phyloP scores from a whole-genome alignment of 116 monocot species.

The Phalaenopsis hybrid region DNA sequence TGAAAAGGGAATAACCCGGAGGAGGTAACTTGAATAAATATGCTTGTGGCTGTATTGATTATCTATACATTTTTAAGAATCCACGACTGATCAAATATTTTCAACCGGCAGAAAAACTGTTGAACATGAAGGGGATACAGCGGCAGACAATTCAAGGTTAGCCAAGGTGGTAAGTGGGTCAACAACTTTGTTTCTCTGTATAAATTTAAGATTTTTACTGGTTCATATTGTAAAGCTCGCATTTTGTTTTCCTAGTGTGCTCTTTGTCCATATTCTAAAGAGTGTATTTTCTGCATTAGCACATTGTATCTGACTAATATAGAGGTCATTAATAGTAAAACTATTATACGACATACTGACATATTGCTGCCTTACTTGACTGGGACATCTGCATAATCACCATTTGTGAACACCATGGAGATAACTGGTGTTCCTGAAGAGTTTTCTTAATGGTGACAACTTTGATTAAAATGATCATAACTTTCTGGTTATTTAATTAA shows the following conservation, averaged over 20 bases:
- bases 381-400: too few species aligned
- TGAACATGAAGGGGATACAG: slow-evolving; percentile 34
- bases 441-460: background rate
- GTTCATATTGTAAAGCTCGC: background rate
- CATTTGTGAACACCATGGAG: too few species aligned
- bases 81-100: slow-evolving; percentile 5
- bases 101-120: slow-evolving; percentile 52
- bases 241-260: background rate
- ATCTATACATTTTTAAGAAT: background rate
- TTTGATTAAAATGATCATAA: background rate
- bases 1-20: slow-evolving; percentile 62
- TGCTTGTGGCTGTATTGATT: background rate
- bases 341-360: background rate
- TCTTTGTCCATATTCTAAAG: background rate
- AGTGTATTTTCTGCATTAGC: background rate
- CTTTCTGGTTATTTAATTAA: background rate
- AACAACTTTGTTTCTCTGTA: background rate
- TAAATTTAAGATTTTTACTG: background rate
- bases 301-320: background rate
- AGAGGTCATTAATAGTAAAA: background rate
- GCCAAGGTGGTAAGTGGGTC: slow-evolving; percentile 51
- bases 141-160: slow-evolving; percentile 39
- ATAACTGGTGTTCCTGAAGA: too few species aligned
- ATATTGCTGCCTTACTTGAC: background rate
- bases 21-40: slow-evolving; percentile 48